These are phyloP conservation scores for Lachancea waltii DNA, from an alignment of 805 yeast genomes.

Conservation along the genomic window DNA sequence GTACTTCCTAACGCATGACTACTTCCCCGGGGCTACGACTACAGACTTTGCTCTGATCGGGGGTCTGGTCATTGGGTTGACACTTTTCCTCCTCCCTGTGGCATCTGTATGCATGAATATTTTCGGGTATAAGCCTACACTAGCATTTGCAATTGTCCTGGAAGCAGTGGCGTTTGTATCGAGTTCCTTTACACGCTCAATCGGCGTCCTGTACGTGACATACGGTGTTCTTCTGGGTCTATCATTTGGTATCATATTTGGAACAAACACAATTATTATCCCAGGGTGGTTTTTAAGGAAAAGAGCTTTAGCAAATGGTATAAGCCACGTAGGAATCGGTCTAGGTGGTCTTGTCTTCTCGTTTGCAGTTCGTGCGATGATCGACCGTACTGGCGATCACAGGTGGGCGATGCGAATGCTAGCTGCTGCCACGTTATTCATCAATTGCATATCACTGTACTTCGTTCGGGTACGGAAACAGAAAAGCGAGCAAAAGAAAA, in stretches of 20 bases:
- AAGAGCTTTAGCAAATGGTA: conserved; percentile 50
- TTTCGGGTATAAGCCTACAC: conserved; percentile 44
- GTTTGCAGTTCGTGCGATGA: conserved; percentile 37
- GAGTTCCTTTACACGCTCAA: conserved; percentile 50
- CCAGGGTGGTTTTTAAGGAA: conserved; percentile 68
- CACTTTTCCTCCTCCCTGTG: conserved; percentile 58
- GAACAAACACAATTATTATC: conserved; percentile 51
- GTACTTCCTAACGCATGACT: conserved; percentile 43
- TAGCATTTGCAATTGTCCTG: conserved; percentile 43
- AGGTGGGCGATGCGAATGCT: conserved; percentile 43
- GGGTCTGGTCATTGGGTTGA: conserved; percentile 51
- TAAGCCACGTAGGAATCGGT: conserved; percentile 46
- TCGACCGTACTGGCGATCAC: conserved; percentile 38
- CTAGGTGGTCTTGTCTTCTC: conserved; percentile 44
- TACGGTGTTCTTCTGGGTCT: conserved; percentile 62
- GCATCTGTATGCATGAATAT: conserved; percentile 41
- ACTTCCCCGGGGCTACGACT: conserved; percentile 48
- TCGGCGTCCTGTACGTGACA: conserved; percentile 62
- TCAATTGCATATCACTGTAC: conserved; percentile 36
- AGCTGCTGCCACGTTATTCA: conserved; percentile 35
- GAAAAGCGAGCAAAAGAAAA: conserved; percentile 24
- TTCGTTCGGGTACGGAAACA: conserved; percentile 43
- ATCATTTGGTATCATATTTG: conserved; percentile 45
- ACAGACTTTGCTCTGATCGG: conserved; percentile 62
- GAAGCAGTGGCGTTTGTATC: conserved; percentile 51